Evolutionary conservation across 768 basidiomycete species (phyloP), one percentile per base, ranked within the genome.

Genomic region (Hygrophorus russula): DNA sequence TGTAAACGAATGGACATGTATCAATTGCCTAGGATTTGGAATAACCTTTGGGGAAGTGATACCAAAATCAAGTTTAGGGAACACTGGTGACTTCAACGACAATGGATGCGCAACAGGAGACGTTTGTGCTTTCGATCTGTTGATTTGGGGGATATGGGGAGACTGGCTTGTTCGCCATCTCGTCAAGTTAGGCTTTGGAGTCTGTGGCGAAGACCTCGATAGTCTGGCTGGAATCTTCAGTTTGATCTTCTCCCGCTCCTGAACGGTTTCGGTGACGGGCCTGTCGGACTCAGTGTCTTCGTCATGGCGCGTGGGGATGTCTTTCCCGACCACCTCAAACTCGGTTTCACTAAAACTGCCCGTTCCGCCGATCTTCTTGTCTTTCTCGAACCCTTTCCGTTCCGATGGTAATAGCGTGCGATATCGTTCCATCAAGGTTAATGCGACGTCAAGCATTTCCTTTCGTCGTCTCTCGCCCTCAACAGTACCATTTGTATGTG

Each of bases 381-480:
- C 53, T 59, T 45, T 60, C 64, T 60, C 58, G 13, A 24, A 57
- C 46, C 39, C 46, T 48, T 67, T 63, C 49, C 69, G 65, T 44
- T 83, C 80, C 2, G 80, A 73, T 12, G 84, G 82, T 19, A 90
- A 71, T 34, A 90, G 68, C n/a, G 74, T 67, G 15, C 77, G 69
- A 54, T 86, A 90, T 35, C 87, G 78, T 45, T 76, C 75, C 52
- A 88, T 86, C 40, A 90, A 59, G 15, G 58, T 56, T 43, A 68
- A 58, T 11, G 86, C 87, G 11, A 77, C 69, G 40, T 78, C 74
- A 5, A 90, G 67, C 81, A 90, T 86, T 59, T 79, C 77, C 54
- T 72, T 66, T 43, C 79, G 67, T 31, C 87, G 72, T 47, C 82
- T 68, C 56, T 86, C 84, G n/a, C 84, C 83, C 59, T 88, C 85